These are phyloP conservation scores for Agapanthus africanus DNA, from an alignment of 106 monocot species.

Conservation along the genomic window DNA sequence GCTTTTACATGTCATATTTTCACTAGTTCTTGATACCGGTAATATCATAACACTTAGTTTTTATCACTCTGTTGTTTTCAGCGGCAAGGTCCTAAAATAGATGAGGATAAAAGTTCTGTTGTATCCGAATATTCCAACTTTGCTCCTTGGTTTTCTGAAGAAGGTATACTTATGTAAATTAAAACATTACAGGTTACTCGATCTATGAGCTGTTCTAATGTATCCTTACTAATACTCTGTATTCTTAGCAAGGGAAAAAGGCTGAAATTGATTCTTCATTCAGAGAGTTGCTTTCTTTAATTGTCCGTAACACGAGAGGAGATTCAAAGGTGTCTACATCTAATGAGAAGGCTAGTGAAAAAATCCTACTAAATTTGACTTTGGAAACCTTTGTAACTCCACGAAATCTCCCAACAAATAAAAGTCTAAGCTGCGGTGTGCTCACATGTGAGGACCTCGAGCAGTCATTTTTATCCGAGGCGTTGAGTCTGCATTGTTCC, in stretches of 20 bases:
- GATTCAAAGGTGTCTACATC: constrained; percentile 12
- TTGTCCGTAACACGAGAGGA: constrained; percentile 30
- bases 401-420: constrained; percentile 9
- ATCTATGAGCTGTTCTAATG: background rate
- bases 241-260: constrained; percentile 42
- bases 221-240: background rate
- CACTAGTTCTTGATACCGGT: constrained; percentile 1
- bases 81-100: constrained; percentile 24
- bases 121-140: constrained; percentile 60
- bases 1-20: background rate
- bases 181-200: background rate
- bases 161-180: constrained; percentile 18
- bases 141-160: constrained; percentile 55
- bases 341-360: constrained; percentile 17
- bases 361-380: constrained; percentile 11
- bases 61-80: constrained; percentile 17
- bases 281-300: constrained; percentile 57
- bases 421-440: too few species aligned
- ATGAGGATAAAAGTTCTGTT: constrained; percentile 27
- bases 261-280: constrained; percentile 42
- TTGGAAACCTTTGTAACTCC: constrained; percentile 20
- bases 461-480: too few species aligned
- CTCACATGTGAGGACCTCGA: too few species aligned
- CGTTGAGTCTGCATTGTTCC: constrained; percentile 8
- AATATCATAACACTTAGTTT: background rate